Evolutionary conservation across 495 filamentous ascomycete species (phyloP).

Genomic region (Penicillium lividum): DNA sequence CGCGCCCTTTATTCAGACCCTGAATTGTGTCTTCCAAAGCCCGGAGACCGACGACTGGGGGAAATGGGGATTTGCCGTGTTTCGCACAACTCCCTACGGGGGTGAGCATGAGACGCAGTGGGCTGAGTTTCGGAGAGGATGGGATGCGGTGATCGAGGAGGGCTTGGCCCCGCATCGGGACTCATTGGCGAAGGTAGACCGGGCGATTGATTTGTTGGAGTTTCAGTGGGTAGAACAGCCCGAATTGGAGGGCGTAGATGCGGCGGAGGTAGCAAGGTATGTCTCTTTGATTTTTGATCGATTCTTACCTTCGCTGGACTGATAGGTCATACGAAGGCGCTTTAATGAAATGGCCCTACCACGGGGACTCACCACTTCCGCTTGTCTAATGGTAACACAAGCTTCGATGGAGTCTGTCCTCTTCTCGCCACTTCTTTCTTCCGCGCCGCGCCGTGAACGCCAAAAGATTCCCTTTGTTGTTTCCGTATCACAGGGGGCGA

Average conservation of each 20-base stretch:
- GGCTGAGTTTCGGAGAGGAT: background rate
- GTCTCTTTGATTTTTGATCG: background rate
- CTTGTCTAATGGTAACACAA: constrained; percentile 2
- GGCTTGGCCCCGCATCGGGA: background rate
- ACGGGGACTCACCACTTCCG: background rate
- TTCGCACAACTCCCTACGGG: constrained; percentile 2
- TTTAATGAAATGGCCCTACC: constrained; percentile 1
- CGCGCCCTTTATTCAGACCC: constrained; percentile 1
- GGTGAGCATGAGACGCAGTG: constrained; percentile 2
- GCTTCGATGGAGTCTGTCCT: constrained; percentile 1
- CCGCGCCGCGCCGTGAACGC: background rate
- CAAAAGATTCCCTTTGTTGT: constrained; percentile 2
- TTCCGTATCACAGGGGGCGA: constrained; percentile 1
- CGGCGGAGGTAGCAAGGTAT: background rate
- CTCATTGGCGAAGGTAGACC: background rate
- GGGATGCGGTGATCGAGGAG: constrained; percentile 2
- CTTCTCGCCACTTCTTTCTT: background rate
- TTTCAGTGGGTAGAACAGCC: constrained; percentile 5
- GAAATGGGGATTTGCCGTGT: constrained; percentile 4
- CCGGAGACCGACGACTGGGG: background rate
- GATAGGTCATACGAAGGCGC: background rate
- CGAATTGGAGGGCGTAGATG: constrained; percentile 1
- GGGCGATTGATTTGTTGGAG: background rate
- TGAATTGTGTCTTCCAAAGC: background rate
- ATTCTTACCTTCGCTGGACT: background rate